These are phyloP conservation scores for Saccharum hybrid DNA, from an alignment of 202 grass and related monocot species.

Conservation along the genomic window DNA sequence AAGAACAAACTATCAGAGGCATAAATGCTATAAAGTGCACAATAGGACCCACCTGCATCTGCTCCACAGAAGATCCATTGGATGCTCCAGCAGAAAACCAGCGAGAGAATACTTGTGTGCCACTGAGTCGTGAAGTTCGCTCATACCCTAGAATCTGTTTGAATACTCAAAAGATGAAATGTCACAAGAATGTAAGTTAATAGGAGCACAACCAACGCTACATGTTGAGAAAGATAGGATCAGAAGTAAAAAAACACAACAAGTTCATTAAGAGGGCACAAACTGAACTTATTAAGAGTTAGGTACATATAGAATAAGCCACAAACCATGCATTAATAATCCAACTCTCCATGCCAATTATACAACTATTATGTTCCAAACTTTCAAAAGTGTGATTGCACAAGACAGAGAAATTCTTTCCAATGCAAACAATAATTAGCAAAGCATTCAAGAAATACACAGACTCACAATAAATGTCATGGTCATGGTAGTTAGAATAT, in stretches of 20 bases:
- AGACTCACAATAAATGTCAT: background rate
- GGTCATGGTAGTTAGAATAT: background rate
- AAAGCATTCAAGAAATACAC: background rate
- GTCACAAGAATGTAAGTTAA: background rate
- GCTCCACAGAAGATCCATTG: background rate
- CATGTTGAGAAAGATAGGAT: slow-evolving; percentile 3
- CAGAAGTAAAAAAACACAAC: background rate
- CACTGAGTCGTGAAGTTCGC: slow-evolving; percentile 31
- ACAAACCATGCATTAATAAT: background rate
- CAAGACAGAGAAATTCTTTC: background rate
- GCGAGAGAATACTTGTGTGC: slow-evolving; percentile 36
- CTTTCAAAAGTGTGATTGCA: background rate
- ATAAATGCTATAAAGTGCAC: too few relatives aligned
- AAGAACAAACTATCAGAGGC: slow-evolving; percentile 12
- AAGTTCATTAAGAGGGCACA: slow-evolving; percentile 8
- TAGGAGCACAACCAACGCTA: background rate
- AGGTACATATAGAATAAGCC: background rate
- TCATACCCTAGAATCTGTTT: slow-evolving; percentile 53
- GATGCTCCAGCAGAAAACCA: slow-evolving; percentile 57
- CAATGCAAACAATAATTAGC: background rate
- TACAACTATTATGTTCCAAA: background rate
- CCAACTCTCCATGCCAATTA: background rate
- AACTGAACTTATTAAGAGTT: background rate
- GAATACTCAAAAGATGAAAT: slow-evolving; percentile 13
- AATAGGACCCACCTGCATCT: too few relatives aligned